Evolutionary conservation across 495 filamentous ascomycete species (phyloP).

Genomic region (Daldinia grandis): DNA sequence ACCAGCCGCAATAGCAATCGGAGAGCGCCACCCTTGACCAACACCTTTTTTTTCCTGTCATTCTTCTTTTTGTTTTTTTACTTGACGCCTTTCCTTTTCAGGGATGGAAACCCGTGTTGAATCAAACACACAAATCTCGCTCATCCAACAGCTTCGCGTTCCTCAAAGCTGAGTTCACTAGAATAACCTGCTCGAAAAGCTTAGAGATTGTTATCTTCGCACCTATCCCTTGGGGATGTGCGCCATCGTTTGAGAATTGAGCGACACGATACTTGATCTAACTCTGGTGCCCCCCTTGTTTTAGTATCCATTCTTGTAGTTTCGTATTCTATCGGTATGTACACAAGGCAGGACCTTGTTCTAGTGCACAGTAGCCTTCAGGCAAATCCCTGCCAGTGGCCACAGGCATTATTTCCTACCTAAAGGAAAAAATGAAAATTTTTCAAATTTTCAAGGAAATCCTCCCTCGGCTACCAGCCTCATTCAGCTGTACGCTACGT

Average conservation of each 20-base stretch:
- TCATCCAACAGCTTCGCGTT: slow-evolving; percentile 6
- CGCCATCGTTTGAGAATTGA: neutral
- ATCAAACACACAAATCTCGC: slow-evolving; percentile 5
- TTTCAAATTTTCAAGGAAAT: slow-evolving; percentile 20
- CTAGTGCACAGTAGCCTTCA: slow-evolving; percentile 29
- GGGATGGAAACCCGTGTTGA: slow-evolving; percentile 11
- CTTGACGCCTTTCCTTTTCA: neutral
- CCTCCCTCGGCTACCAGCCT: slow-evolving; percentile 30
- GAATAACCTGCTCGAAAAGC: neutral
- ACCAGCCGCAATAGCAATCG: slow-evolving; percentile 42
- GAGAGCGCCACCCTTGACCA: slow-evolving; percentile 26
- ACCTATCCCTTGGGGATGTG: neutral
- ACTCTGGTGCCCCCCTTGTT: slow-evolving; percentile 13
- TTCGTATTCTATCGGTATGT: slow-evolving; percentile 42
- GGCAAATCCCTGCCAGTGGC: slow-evolving; percentile 32
- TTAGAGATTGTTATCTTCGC: neutral
- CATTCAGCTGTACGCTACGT: slow-evolving; percentile 28
- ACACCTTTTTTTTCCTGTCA: slow-evolving; percentile 9
- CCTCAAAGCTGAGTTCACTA: neutral
- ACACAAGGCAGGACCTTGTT: slow-evolving; percentile 27
- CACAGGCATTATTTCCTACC: slow-evolving; percentile 21
- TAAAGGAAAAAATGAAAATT: slow-evolving; percentile 5
- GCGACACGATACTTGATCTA: neutral
- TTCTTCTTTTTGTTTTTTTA: slow-evolving; percentile 11
- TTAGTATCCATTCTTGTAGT: slow-evolving; percentile 30